phyloP scores from a whole-genome alignment of 495 filamentous ascomycete genomes.

The Tuber magnatum region DNA sequence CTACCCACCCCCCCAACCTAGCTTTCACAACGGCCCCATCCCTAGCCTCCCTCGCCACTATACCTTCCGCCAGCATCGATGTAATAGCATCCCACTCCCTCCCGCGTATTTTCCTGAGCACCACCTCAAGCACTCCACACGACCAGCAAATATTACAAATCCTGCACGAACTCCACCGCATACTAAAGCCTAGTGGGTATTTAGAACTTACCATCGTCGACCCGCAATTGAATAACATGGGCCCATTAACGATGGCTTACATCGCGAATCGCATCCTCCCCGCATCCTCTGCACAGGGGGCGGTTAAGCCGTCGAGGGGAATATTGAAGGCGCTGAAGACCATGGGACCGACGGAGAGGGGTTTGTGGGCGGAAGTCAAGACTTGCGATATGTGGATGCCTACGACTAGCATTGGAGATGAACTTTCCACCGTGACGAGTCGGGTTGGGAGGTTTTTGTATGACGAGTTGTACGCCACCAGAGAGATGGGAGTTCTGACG shows the following conservation, averaged over 20 bases:
- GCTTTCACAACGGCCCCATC: constrained; percentile 16
- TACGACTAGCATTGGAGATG: constrained; percentile 37
- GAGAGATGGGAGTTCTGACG: background rate
- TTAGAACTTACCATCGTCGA: constrained; percentile 35
- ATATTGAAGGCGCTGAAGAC: constrained; percentile 23
- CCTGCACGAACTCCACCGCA: constrained; percentile 29
- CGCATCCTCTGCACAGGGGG: constrained; percentile 9
- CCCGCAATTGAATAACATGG: constrained; percentile 39
- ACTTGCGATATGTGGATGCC: constrained; percentile 42
- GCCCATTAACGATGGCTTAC: constrained; percentile 29
- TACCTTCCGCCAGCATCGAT: constrained; percentile 22
- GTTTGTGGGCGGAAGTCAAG: constrained; percentile 32
- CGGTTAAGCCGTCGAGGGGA: constrained; percentile 29
- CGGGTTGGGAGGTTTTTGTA: constrained; percentile 37
- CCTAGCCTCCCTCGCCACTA: constrained; percentile 18
- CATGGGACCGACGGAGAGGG: background rate
- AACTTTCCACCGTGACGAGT: constrained; percentile 38
- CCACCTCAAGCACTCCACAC: constrained; percentile 14
- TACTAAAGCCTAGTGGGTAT: constrained; percentile 39
- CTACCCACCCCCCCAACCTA: constrained; percentile 19
- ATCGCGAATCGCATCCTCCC: constrained; percentile 25
- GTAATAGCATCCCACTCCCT: constrained; percentile 29
- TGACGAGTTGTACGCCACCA: constrained; percentile 33
- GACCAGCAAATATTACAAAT: constrained; percentile 23
- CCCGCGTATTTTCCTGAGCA: constrained; percentile 11